Conservation (phyloP, 495 filamentous ascomycete species). For the Lepidopterella palustris region DNA sequence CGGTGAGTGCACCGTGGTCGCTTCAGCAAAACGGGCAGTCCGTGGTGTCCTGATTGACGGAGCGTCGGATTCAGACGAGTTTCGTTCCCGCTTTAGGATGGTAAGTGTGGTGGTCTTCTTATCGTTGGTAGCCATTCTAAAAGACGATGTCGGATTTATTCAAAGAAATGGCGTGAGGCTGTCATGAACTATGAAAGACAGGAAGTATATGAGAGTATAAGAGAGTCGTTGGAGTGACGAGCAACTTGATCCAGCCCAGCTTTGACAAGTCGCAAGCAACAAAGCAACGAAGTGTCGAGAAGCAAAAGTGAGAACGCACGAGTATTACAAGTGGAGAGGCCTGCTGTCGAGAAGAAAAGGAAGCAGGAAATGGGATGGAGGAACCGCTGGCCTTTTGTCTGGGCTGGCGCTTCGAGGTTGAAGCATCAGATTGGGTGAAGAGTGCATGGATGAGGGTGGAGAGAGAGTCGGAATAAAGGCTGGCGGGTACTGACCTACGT, state of each 20-base stretch:
- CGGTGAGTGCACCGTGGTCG: conserved; percentile 80
- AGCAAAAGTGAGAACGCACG: conserved; percentile 18
- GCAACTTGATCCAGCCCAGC: conserved; percentile 30
- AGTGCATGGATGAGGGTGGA: conserved; percentile 28
- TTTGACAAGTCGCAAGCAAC: conserved; percentile 24
- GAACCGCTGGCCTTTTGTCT: conserved; percentile 34
- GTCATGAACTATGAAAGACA: conserved; percentile 16
- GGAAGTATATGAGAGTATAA: background rate
- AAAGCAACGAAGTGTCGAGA: background rate
- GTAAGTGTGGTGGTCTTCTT: conserved; percentile 30
- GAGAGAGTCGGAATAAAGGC: conserved; percentile 27
- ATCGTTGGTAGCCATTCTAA: conserved; percentile 33
- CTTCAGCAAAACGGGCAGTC: conserved; percentile 84
- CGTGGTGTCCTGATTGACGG: conserved; percentile 67
- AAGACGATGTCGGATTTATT: conserved; percentile 13
- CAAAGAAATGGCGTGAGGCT: conserved; percentile 17
- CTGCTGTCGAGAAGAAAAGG: conserved; percentile 28
- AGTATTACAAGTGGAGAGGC: conserved; percentile 30
- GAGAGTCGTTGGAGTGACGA: conserved; percentile 1
- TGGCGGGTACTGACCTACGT: conserved; percentile 31
- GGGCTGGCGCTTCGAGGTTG: conserved; percentile 29
- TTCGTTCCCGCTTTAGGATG: conserved; percentile 28
- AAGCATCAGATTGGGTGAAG: conserved; percentile 10
- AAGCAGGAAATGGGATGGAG: conserved; percentile 7
- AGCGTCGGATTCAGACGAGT: conserved; percentile 28